Evolutionary conservation across 768 basidiomycete species (phyloP).

Genomic region (Tephrocybe sp.): DNA sequence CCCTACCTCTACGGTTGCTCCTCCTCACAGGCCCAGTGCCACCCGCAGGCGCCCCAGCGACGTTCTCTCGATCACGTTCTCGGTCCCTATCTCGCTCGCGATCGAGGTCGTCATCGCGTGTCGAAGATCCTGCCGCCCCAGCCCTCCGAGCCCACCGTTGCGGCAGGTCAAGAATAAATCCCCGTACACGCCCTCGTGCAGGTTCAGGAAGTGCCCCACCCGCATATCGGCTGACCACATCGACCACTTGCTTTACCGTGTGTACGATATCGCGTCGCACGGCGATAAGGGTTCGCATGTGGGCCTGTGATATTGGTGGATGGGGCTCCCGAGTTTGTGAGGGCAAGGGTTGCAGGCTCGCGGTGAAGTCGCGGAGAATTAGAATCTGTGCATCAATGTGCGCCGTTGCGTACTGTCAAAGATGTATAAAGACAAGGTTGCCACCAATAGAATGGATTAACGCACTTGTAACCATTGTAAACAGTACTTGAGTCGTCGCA

Average conservation of each 20-base stretch:
- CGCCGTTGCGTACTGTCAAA: conserved; percentile 72
- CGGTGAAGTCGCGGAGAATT: conserved; percentile 81
- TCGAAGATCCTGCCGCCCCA: conserved; percentile 18
- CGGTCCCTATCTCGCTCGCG: conserved; percentile 19
- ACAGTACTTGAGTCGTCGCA: conserved; percentile 84
- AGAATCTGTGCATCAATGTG: conserved; percentile 89
- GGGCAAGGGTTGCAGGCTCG: conserved; percentile 58
- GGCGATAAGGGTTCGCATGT: conserved; percentile 66
- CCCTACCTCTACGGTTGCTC: conserved; percentile 34
- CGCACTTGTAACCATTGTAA: conserved; percentile 84
- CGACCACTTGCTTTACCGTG: conserved; percentile 87
- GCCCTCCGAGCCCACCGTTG: conserved; percentile 69
- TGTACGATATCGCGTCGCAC: conserved; percentile 84
- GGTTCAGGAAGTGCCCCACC: conserved; percentile 87
- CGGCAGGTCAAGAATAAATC: conserved; percentile 79
- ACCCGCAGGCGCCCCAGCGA: conserved; percentile 34
- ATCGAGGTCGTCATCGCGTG: conserved; percentile 16
- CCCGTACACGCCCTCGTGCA: conserved; percentile 69
- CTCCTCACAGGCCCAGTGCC: conserved; percentile 28
- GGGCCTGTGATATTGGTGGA: conserved; percentile 40
- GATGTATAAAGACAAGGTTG: not conserved
- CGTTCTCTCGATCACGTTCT: conserved; percentile 25
- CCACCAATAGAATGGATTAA: conserved; percentile 13
- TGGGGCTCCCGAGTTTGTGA: conserved; percentile 27
- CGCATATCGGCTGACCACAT: conserved; percentile 82